A percentile compares a stretch with the other conserved stretches of the same genome.
These are phyloP conservation scores for Fusarium pininemorale DNA, from an alignment of 2,329 filamentous ascomycete species.

Conservation along the genomic window DNA sequence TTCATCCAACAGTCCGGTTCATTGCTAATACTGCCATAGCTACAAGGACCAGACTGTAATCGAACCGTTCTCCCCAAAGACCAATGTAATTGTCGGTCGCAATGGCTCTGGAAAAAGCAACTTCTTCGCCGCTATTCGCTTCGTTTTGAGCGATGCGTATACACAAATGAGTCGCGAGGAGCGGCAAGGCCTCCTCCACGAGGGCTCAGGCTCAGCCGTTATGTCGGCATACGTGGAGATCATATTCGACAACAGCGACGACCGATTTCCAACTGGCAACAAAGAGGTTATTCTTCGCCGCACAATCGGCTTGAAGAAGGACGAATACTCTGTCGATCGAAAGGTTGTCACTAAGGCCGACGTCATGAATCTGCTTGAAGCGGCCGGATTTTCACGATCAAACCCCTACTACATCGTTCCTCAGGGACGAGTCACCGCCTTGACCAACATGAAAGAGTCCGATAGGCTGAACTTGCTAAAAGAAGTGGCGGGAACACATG, in stretches of 20 bases:
- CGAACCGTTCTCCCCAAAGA: constrained; percentile 96
- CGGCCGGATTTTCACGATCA: constrained; percentile 93
- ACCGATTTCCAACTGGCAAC: constrained; percentile 92
- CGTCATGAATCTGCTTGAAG: constrained; percentile 94
- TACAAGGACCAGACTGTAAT: constrained; percentile 99
- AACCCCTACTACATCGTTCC: constrained; percentile 99
- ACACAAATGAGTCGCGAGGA: constrained; percentile 96
- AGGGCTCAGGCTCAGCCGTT: constrained; percentile 95
- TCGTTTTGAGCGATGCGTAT: constrained; percentile 97
- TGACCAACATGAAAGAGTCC: constrained; percentile 99
- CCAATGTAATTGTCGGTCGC: constrained; percentile 98
- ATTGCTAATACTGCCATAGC: constrained; percentile 59
- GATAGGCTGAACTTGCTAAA: constrained; percentile 91
- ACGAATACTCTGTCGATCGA: constrained; percentile 96
- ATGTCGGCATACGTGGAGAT: constrained; percentile 99
- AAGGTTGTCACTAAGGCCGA: constrained; percentile 96
- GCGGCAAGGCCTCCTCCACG: constrained; percentile 94
- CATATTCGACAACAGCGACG: constrained; percentile 97
- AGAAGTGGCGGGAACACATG: constrained; percentile 97
- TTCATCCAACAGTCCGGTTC: neutral
- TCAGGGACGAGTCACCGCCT: constrained; percentile 91
- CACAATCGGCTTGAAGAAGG: constrained; percentile 97
- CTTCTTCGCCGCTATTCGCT: constrained; percentile 98
- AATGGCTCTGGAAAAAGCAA: constrained; percentile 99
- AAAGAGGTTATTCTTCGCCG: constrained; percentile 90